A percentile compares a stretch with the other conserved stretches of the same genome.
These are phyloP conservation scores for Trifolium subterraneum DNA, from an alignment of 306 rosid species.

Conservation along the genomic window DNA sequence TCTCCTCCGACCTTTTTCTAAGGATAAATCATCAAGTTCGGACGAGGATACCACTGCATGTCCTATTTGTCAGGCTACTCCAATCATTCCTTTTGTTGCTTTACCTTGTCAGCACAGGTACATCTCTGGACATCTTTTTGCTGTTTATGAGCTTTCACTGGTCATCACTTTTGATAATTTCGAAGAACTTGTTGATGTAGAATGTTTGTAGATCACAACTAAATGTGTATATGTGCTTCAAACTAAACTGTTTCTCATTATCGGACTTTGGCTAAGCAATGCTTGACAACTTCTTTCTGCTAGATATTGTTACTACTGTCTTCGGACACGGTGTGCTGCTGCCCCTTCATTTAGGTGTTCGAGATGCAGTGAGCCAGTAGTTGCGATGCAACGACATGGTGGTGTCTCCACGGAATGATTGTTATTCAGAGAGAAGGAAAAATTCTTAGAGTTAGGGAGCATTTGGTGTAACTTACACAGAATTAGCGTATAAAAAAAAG, in stretches of 20 bases:
- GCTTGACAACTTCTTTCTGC: conserved; percentile 14
- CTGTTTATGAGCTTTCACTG: background rate
- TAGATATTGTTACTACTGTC: conserved; percentile 98
- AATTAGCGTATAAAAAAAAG: conserved; percentile 48
- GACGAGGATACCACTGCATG: conserved; percentile 69
- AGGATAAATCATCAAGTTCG: conserved; percentile 83
- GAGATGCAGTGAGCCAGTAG: conserved; percentile 84
- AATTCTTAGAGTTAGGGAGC: conserved; percentile 36
- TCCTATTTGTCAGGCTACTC: conserved; percentile 86
- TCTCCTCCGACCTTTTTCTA: conserved; percentile 83
- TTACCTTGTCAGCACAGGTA: conserved; percentile 98
- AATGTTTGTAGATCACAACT: conserved; percentile 19
- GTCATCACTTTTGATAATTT: background rate
- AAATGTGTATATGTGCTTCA: conserved; percentile 6
- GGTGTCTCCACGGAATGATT: conserved; percentile 52
- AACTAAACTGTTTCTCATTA: conserved; percentile 19
- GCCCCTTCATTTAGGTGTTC: conserved; percentile 88
- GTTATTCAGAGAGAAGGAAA: conserved; percentile 31
- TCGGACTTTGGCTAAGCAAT: conserved; percentile 19
- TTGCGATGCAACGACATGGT: conserved; percentile 80
- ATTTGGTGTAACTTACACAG: conserved; percentile 44
- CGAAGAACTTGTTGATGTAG: background rate
- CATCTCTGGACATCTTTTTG: conserved; percentile 15
- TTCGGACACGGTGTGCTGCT: conserved; percentile 90
- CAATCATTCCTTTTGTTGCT: conserved; percentile 88